Evolutionary conservation across 2,329 filamentous ascomycete genomes (phyloP), one percentile per base, ranked within the genome.

Genomic region (Scytalidium sp.): DNA sequence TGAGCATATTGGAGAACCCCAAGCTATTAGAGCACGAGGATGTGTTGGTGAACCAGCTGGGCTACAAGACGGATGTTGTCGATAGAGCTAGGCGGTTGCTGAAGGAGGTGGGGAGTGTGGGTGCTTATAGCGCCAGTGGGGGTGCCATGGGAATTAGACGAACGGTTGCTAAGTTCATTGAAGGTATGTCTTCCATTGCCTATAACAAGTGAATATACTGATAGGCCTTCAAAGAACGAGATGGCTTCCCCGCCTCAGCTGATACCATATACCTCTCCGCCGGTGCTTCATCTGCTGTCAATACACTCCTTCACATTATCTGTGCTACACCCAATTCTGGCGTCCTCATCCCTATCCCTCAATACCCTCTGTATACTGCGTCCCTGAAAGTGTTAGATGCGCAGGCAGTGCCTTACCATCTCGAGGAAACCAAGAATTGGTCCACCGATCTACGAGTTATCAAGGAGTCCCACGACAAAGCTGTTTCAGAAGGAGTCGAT

Each of bases 291-390:
- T 90, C 92, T 3, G 94, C 93, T 58, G 94, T 99, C 56, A 96
- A 92, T 77, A 96, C 92, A 11, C 84, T 97, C 57, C 80, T 99
- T 54, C 85, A 94, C 72, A 79, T 96, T 67, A 90, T 99, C 68
- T 95, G 90, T 73, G 82, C 88, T 46, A 77, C 78, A 47, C 82
- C 85, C 45, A 78, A 87, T 52, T 87, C 87, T 4, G 94, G 94
- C 53, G 82, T 99, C 49, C 84, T 99, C 54, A 87, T 97, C 19
- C 94, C 93, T 20, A 97, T 99, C 60, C 94, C 94, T 6, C 94
- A 99, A 72, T 99, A 99, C 70, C 94, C 94, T 20, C 85, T 99
- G 44, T 99, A 99, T 75, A 97, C 93, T 8, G 94, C 94, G 21
- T 94, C 92, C 1, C 81, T 99, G 55, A 78, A 91, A 46, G 74